Evolutionary conservation across 2,329 filamentous ascomycete species (phyloP), one percentile per base, ranked within the genome.

Genomic region (Chaetomiaceae sp.): DNA sequence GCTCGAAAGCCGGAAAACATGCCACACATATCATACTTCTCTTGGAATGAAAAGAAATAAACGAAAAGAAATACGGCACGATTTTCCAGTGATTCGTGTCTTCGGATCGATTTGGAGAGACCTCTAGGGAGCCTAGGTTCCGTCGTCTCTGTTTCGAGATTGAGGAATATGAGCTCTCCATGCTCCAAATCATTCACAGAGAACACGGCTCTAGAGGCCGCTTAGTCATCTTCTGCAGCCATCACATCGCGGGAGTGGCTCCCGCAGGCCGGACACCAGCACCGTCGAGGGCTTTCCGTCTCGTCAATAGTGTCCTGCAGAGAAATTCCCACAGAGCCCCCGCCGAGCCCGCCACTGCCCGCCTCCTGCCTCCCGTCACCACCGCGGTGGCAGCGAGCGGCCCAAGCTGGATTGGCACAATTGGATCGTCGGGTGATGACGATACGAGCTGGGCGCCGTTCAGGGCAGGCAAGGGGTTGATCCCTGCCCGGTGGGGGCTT

Each of bases 1-100:
- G 9, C 43, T 47, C 34, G 48, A 46, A 51, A 45, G 34, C 12
- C 36, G 50, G 43, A 35, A 48, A 47, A 43, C 34, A 48, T 43
- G 43, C 40, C 41, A 41, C 39, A 37, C 27, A 20, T 38, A 33
- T 22, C 30, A 6, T 14, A 14, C 24, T 24, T 6, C 37, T 29
- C 24, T 43, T 24, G 37, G 27, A 26, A 38, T 22, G 37, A 26
- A n/a, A n/a, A 14, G 7, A 14, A 32, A 32, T 6, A 6, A 14
- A n/a, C 15, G n/a, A n/a, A 6, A 32, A n/a, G 12, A n/a, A n/a
- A n/a, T n/a, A n/a, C n/a, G n/a, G n/a, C n/a, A n/a, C n/a, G n/a
- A n/a, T n/a, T n/a, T n/a, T n/a, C n/a, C n/a, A n/a, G n/a, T n/a
- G n/a, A n/a, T n/a, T n/a, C n/a, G n/a, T n/a, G n/a, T n/a, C n/a